A percentile compares a stretch with the other conserved stretches of the same genome.
phyloP scores from a whole-genome alignment of 2,329 filamentous ascomycete species.

The Didymella pomorum region DNA sequence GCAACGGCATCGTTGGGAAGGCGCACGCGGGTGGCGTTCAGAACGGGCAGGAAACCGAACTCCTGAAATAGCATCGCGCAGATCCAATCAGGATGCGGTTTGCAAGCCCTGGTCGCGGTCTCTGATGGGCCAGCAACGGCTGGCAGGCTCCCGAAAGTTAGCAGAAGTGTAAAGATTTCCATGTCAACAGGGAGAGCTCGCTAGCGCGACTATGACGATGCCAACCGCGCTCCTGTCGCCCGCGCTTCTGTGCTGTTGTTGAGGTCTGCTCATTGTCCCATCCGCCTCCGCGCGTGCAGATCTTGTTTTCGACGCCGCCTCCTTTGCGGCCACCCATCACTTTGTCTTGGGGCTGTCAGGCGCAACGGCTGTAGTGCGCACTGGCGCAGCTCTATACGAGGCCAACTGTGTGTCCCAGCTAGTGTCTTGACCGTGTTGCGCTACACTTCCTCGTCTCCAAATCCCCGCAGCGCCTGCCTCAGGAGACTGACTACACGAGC shows the following conservation, averaged over 20 bases:
- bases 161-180: conserved; percentile 10
- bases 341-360: conserved; percentile 8
- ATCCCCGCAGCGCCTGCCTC: conserved; percentile 17
- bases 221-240: background rate
- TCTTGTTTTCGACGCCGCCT: conserved; percentile 12
- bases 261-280: background rate
- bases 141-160: background rate
- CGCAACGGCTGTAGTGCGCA: conserved; percentile 19
- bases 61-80: conserved; percentile 4
- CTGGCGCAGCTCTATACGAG: conserved; percentile 20
- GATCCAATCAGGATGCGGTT: conserved; percentile 10
- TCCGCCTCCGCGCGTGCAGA: background rate
- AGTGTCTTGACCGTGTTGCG: conserved; percentile 19
- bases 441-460: conserved; percentile 13
- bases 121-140: conserved; percentile 6
- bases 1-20: background rate
- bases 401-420: conserved; percentile 9
- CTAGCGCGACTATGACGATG: conserved; percentile 11
- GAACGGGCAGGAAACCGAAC: conserved; percentile 5
- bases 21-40: conserved; percentile 3
- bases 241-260: conserved; percentile 8
- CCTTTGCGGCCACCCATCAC: conserved; percentile 19
- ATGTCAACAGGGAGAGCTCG: conserved; percentile 1
- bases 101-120: background rate
- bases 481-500: conserved; percentile 11